Base-by-base conservation (phyloP, 2,329 filamentous ascomycete genomes). In the Colletotrichum euphorbiae region DNA sequence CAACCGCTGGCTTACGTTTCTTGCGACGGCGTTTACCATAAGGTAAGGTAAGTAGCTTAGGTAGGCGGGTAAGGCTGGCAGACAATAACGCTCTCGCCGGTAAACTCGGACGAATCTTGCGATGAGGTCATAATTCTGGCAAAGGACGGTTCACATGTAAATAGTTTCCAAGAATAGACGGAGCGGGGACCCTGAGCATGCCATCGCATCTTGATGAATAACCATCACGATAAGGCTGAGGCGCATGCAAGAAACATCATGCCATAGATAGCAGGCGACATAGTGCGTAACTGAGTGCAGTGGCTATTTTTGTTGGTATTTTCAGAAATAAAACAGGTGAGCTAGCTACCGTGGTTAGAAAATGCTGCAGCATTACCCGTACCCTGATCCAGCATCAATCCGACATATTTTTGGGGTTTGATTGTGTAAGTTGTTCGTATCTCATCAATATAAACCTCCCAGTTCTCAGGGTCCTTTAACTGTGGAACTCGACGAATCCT, bases 151-250 rank as follows among this genome's bases (percentile, higher is more conserved):
- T 60, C 61, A 65, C 46, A 43, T 54, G 45, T 45, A 33, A 24
- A 50, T 11, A 17, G 19, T 15, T 55, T 63, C 64, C 50, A 67
- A 67, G 17, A 67, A 67, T 67, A 67, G 59, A 46, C 19, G 33
- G 21, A 12, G 24, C 8, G 51, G 31, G 50, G 28, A 28, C 42
- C 40, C 33, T 48, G 7, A 40, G 33, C 12, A 28, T 45, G 51
- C 21, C 31, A 58, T 58, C 45, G 62, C 59, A 50, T 64, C 17
- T 48, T 63, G 33, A 45, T 51, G 28, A n/a, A 33, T 6, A 15
- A 13, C n/a, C 17, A 21, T 58, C 24, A 17, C 38, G 31, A 63
- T 56, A 67, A 58, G 65, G 65, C 60, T 64, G 65, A 48, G 11
- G 60, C n/a, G 42, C 33, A 12, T 5, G 21, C 5, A 4, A 17